Evolutionary conservation across 805 yeast species (phyloP).

Genomic region (Lipomyces yamadae): DNA sequence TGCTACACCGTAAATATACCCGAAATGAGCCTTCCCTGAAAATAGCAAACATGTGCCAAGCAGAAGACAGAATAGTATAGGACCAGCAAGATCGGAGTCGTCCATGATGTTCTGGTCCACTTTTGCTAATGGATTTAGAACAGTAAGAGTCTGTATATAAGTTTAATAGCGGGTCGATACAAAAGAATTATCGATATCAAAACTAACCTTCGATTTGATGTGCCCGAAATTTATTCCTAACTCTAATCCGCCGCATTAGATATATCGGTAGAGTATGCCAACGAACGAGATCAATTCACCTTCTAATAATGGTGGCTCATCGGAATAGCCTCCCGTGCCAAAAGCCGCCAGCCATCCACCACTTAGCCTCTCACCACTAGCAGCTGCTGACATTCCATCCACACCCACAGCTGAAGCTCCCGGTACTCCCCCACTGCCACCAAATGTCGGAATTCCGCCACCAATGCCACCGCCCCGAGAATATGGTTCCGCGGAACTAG

Average conservation of each 20-base stretch:
- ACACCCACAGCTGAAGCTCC: conserved; percentile 41
- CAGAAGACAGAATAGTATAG: conserved; percentile 81
- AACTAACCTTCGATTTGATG: conserved; percentile 63
- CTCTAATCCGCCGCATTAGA: conserved; percentile 50
- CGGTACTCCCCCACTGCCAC: conserved; percentile 35
- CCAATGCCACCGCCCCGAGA: conserved; percentile 45
- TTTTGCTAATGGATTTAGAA: conserved; percentile 68
- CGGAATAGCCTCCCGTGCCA: conserved; percentile 89
- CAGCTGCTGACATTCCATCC: conserved; percentile 47
- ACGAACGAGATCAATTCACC: conserved; percentile 30
- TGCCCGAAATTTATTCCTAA: conserved; percentile 90
- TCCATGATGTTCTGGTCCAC: conserved; percentile 76
- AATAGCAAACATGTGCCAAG: conserved; percentile 82
- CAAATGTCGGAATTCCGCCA: conserved; percentile 28
- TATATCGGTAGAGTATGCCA: not conserved
- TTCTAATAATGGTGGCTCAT: conserved; percentile 91
- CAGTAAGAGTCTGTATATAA: not conserved
- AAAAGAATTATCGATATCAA: not conserved
- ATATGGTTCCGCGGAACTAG: conserved; percentile 33
- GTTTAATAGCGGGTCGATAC: not conserved
- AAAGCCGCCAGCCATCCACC: conserved; percentile 88
- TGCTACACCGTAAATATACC: conserved; percentile 96
- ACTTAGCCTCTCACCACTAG: conserved; percentile 54
- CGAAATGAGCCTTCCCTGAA: conserved; percentile 93
- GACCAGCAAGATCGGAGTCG: conserved; percentile 95